phyloP scores from a whole-genome alignment of 2,329 filamentous ascomycete genomes.

The Sarocladium brachiariae region DNA sequence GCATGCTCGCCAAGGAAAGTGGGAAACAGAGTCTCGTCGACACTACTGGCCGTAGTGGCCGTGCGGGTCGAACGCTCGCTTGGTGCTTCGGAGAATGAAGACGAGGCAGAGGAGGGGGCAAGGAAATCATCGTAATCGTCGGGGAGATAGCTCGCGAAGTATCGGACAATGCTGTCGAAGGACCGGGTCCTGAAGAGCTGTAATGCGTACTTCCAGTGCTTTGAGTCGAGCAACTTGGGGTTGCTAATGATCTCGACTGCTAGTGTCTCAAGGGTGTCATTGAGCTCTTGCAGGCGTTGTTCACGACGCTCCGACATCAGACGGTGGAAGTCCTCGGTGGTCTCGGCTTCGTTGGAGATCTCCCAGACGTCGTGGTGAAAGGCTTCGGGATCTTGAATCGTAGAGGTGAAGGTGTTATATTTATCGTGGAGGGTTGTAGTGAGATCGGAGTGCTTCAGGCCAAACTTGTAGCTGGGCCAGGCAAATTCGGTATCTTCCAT shows the following conservation, averaged over 20 bases:
- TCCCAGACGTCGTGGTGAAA: constrained; percentile 57
- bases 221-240: constrained; percentile 49
- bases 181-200: constrained; percentile 54
- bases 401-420: constrained; percentile 51
- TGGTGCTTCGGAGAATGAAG: constrained; percentile 32
- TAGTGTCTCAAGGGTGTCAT: constrained; percentile 48
- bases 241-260: constrained; percentile 56
- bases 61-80: constrained; percentile 25
- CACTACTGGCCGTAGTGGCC: constrained; percentile 32
- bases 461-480: constrained; percentile 59
- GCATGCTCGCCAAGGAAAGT: constrained; percentile 37
- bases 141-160: constrained; percentile 53
- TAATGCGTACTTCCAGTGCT: constrained; percentile 52
- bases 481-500: constrained; percentile 49
- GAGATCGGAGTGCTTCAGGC: constrained; percentile 53
- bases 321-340: constrained; percentile 46
- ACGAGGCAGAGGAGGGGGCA: constrained; percentile 26
- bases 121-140: constrained; percentile 34
- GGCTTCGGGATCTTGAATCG: constrained; percentile 52
- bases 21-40: constrained; percentile 28
- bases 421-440: constrained; percentile 50
- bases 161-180: constrained; percentile 53
- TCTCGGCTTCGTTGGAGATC: constrained; percentile 43
- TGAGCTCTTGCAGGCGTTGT: constrained; percentile 47
- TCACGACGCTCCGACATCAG: constrained; percentile 47